Base-by-base conservation (phyloP, 257 asterid species). In the Primulina huaijiensis region DNA sequence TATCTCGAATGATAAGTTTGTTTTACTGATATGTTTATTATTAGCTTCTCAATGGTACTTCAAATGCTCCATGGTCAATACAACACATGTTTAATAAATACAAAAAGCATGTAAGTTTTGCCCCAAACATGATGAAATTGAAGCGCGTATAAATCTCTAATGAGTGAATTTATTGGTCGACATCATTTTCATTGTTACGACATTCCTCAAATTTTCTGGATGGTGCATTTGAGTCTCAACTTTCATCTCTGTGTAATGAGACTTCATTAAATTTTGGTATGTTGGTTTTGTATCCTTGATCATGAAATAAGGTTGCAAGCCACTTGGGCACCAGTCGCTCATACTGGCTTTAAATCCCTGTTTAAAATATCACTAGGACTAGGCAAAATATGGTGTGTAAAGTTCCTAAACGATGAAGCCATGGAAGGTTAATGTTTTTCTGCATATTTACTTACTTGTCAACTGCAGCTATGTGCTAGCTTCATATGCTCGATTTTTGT, bases 401-500 rank as follows among this genome's bases (percentile, higher is more conserved):
- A 43, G 2, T 43, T 43, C 55, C 6, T 43, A 43, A 43, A 43
- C 12, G 30, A 43, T 43, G 7, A 3, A 14, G 19, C 55, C n/a
- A 12, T 43, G 55, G 55, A 12, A 43, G 55, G 7, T 43, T 43
- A 6, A 43, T 12, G 19, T 14, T 43, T 12, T 43, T 6, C 7
- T 43, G n/a, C 55, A 1, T 43, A 43, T 31, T 33, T 62, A 2
- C 25, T 58, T 57, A 67, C 38, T 10, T 43, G 55, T 43, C 55
- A 12, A 43, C 67, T 73, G 81, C 85, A 92, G 97, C 68, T 87
- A 70, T 40, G 89, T 92, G 61, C 77, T 84, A 72, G 97, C 95
- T 70, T 90, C 98, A 2, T 92, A 92, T 72, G 98, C 98, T 69
- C 85, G 90, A 8, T 92, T 92, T 82, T 66, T 88, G 55, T 92